A percentile compares a stretch with the other conserved stretches of the same genome.
Evolutionary conservation across 2,329 filamentous ascomycete genomes (phyloP).

Genomic region (Periglandula ipomoeae): DNA sequence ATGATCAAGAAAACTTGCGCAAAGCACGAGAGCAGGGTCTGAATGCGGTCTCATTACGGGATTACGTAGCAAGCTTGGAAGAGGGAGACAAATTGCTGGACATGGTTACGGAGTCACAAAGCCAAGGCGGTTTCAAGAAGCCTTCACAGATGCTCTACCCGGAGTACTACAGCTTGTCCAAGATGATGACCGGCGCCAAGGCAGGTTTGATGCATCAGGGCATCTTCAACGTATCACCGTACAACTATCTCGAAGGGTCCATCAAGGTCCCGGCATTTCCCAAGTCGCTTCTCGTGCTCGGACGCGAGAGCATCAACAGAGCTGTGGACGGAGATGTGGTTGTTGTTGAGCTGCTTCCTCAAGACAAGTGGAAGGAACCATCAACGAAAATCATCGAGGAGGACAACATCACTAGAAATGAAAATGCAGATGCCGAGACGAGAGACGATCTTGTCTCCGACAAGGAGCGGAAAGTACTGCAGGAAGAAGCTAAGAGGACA

Average conservation of each 20-base stretch:
- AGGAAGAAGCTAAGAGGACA: slow-evolving; percentile 82
- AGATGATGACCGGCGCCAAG: slow-evolving; percentile 89
- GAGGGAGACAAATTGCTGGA: slow-evolving; percentile 81
- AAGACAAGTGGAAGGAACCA: slow-evolving; percentile 94
- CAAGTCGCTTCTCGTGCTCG: slow-evolving; percentile 77
- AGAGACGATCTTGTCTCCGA: slow-evolving; percentile 73
- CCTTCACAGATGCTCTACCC: slow-evolving; percentile 67
- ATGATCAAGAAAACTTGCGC: slow-evolving; percentile 78
- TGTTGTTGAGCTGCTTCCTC: slow-evolving; percentile 84
- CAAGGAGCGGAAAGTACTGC: slow-evolving; percentile 74
- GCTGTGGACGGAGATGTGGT: slow-evolving; percentile 87
- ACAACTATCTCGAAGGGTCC: slow-evolving; percentile 94
- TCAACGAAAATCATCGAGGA: slow-evolving; percentile 96
- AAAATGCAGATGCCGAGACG: slow-evolving; percentile 81
- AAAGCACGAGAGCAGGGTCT: slow-evolving; percentile 72
- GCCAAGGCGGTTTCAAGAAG: slow-evolving; percentile 55
- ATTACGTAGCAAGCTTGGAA: slow-evolving; percentile 78
- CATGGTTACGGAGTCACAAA: slow-evolving; percentile 79
- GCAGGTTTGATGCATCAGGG: slow-evolving; percentile 86
- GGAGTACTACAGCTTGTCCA: slow-evolving; percentile 82
- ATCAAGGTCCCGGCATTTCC: slow-evolving; percentile 86
- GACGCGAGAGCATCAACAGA: slow-evolving; percentile 92
- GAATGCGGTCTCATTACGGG: slow-evolving; percentile 55
- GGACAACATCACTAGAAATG: slow-evolving; percentile 81
- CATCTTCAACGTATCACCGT: slow-evolving; percentile 90